Conservation (phyloP, 2,329 filamentous ascomycete genomes). For the Rosellinia necatrix region DNA sequence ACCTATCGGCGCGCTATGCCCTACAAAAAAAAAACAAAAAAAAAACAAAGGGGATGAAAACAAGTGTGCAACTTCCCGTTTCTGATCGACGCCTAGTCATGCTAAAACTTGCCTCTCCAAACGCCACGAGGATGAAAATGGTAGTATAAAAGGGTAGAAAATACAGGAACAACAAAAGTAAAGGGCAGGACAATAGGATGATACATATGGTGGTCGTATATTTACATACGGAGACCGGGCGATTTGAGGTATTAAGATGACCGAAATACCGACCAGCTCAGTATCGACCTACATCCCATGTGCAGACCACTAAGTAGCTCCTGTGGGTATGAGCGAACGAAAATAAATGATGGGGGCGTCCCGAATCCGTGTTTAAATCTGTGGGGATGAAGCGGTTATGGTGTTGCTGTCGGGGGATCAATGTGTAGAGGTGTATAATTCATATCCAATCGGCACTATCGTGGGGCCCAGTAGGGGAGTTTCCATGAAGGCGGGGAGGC, state of each 20-base stretch:
- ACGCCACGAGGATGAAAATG: constrained; percentile 30
- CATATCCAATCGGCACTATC: constrained; percentile 38
- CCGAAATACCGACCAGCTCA: background rate
- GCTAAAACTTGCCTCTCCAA: constrained; percentile 32
- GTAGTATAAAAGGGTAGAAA: constrained; percentile 4
- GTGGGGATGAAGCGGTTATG: background rate
- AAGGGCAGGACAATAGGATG: too few species aligned
- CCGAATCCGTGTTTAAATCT: background rate
- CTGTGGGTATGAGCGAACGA: background rate
- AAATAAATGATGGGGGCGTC: background rate
- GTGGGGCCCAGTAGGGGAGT: constrained; percentile 27
- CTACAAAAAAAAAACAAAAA: constrained; percentile 16
- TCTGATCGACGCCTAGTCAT: constrained; percentile 38
- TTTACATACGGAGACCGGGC: background rate
- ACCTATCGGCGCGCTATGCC: background rate
- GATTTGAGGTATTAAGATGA: background rate
- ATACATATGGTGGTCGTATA: constrained; percentile 25
- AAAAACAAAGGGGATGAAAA: constrained; percentile 19
- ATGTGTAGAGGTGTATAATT: constrained; percentile 1
- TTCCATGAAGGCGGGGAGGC: constrained; percentile 29
- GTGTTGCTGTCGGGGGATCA: background rate
- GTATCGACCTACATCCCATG: background rate
- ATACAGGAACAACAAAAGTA: constrained; percentile 23
- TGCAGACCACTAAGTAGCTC: too few species aligned
- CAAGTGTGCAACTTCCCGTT: constrained; percentile 26